phyloP scores from a whole-genome alignment of 495 filamentous ascomycete genomes.

The Melanomma pulvis-pyrius region DNA sequence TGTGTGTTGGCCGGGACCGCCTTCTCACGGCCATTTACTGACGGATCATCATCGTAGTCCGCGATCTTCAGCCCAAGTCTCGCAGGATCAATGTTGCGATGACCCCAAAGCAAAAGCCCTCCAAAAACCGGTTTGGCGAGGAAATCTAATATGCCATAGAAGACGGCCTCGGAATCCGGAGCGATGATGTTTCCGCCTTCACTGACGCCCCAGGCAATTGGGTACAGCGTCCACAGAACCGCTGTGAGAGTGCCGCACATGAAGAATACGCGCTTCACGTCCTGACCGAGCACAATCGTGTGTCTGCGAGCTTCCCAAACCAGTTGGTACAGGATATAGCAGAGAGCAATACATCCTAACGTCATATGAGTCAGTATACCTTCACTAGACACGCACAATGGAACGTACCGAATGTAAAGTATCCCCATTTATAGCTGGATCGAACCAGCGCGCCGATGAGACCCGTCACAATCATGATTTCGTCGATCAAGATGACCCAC shows the following conservation, averaged over 20 bases:
- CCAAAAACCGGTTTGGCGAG: slow-evolving; percentile 61
- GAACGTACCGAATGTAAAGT: slow-evolving; percentile 60
- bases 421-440: slow-evolving; percentile 67
- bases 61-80: slow-evolving; percentile 53
- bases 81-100: slow-evolving; percentile 57
- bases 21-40: slow-evolving; percentile 14
- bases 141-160: slow-evolving; percentile 70
- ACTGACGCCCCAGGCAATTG: slow-evolving; percentile 66
- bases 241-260: slow-evolving; percentile 55
- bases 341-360: slow-evolving; percentile 54
- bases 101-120: slow-evolving; percentile 55
- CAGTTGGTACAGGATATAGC: slow-evolving; percentile 61
- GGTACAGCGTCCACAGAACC: slow-evolving; percentile 68
- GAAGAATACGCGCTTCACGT: slow-evolving; percentile 56
- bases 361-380: neutral
- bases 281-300: slow-evolving; percentile 55
- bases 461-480: slow-evolving; percentile 66
- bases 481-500: slow-evolving; percentile 60
- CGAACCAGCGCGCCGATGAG: slow-evolving; percentile 63
- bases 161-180: slow-evolving; percentile 65
- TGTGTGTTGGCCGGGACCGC: neutral
- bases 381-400: neutral
- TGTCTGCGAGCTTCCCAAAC: slow-evolving; percentile 56
- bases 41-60: slow-evolving; percentile 47
- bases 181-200: slow-evolving; percentile 71